A percentile compares a stretch with the other conserved stretches of the same genome.
Conservation (phyloP, 2,329 filamentous ascomycete species). For the Xenosphaeropsis pyriputrescens region DNA sequence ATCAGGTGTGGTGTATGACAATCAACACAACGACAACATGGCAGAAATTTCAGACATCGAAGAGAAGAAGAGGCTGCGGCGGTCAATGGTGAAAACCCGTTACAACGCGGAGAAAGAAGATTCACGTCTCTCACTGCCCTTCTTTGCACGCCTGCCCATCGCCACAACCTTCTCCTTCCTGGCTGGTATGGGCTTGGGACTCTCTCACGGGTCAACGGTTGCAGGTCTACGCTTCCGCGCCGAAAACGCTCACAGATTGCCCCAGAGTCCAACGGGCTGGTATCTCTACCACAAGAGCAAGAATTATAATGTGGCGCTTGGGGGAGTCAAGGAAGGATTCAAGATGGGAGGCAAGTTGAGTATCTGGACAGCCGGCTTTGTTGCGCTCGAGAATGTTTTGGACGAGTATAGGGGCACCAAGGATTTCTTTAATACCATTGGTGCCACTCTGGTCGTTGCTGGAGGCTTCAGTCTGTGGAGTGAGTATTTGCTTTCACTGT, state of each 20-base stretch:
- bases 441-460: slow-evolving; percentile 72
- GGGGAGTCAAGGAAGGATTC: slow-evolving; percentile 64
- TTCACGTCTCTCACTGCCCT: slow-evolving; percentile 42
- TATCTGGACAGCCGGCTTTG: slow-evolving; percentile 62
- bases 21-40: neutral
- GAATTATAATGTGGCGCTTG: slow-evolving; percentile 75
- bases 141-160: slow-evolving; percentile 49
- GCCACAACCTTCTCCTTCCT: slow-evolving; percentile 48
- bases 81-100: slow-evolving; percentile 2
- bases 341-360: slow-evolving; percentile 58
- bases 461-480: slow-evolving; percentile 80
- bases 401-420: slow-evolving; percentile 55
- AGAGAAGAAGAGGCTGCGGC: slow-evolving; percentile 1
- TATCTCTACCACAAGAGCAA: slow-evolving; percentile 98
- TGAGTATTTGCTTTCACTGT: slow-evolving; percentile 17
- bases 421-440: slow-evolving; percentile 68
- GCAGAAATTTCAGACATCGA: neutral
- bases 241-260: slow-evolving; percentile 90
- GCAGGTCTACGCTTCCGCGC: slow-evolving; percentile 78
- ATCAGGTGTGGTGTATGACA: neutral
- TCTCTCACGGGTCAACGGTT: slow-evolving; percentile 56
- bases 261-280: slow-evolving; percentile 72
- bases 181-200: slow-evolving; percentile 57
- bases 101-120: slow-evolving; percentile 7
- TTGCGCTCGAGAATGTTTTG: slow-evolving; percentile 72